phyloP scores from a whole-genome alignment of 352 stramenopile species.

The Globisporangium cystogenes region DNA sequence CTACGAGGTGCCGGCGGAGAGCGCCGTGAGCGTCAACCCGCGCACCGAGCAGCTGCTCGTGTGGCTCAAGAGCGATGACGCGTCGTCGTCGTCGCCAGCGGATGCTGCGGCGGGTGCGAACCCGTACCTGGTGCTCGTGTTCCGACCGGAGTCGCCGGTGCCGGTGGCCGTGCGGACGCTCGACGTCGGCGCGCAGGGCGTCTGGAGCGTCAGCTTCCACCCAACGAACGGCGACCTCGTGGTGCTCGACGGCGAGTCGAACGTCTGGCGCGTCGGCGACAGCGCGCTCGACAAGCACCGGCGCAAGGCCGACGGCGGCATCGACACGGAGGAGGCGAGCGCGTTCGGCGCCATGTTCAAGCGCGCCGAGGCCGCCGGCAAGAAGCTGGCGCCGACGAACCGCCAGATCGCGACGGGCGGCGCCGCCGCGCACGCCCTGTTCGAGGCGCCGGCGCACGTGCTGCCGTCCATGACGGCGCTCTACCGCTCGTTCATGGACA shows the following conservation, averaged over 20 bases:
- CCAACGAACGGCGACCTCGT: conserved; percentile 53
- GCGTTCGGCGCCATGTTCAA: conserved; percentile 42
- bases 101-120: too few relatives aligned
- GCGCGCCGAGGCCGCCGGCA: conserved; percentile 13
- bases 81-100: too few relatives aligned
- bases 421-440: conserved; percentile 35
- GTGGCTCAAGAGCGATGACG: conserved; percentile 24
- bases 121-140: conserved; percentile 39
- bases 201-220: conserved; percentile 62
- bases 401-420: conserved; percentile 11
- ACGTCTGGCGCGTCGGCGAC: conserved; percentile 59
- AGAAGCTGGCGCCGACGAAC: conserved; percentile 16
- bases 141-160: conserved; percentile 41
- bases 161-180: conserved; percentile 42
- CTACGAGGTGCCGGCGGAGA: conserved; percentile 40
- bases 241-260: conserved; percentile 43
- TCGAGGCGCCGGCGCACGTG: conserved; percentile 77
- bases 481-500: conserved; percentile 86
- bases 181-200: conserved; percentile 14
- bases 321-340: conserved; percentile 32
- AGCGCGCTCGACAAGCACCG: conserved; percentile 26
- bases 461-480: conserved; percentile 78
- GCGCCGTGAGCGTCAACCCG: conserved; percentile 26
- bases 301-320: conserved; percentile 27
- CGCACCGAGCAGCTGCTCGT: conserved; percentile 50